Evolutionary conservation across 148 eudicot genomes (phyloP).

Genomic region (Spergularia marina): DNA sequence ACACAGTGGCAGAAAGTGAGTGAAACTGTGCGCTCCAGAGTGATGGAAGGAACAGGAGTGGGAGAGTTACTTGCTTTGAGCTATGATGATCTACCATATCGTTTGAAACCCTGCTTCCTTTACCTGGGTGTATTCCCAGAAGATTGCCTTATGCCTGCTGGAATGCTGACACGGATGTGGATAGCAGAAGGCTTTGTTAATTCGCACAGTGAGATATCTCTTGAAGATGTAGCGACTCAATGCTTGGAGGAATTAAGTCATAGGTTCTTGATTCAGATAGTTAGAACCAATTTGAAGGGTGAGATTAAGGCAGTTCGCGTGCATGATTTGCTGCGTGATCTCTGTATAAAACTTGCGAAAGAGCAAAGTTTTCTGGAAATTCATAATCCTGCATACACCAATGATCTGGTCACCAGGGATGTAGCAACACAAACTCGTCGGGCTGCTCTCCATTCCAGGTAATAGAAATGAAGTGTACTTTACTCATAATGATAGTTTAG

Average conservation of each 20-base stretch:
- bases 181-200: no score
- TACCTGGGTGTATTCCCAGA: conserved; percentile 27
- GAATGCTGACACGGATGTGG: background rate
- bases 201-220: no score
- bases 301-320: conserved; percentile 2
- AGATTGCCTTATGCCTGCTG: conserved; percentile 14
- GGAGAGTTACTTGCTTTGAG: conserved; percentile 20
- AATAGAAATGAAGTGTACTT: no score
- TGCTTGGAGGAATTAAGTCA: background rate
- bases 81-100: conserved; percentile 21
- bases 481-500: no score
- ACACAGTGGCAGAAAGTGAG: conserved; percentile 15
- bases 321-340: conserved; percentile 27
- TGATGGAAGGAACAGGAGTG: conserved; percentile 8
- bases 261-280: conserved; percentile 20
- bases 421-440: no score
- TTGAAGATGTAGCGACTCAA: no score
- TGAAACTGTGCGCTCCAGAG: conserved; percentile 1
- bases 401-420: no score
- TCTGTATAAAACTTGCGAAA: conserved; percentile 21
- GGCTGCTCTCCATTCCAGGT: no score
- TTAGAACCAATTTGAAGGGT: conserved; percentile 5
- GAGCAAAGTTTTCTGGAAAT: conserved; percentile 13
- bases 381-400: background rate
- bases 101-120: conserved; percentile 26